A percentile compares a stretch with the other conserved stretches of the same genome.
phyloP scores from a whole-genome alignment of 2,329 filamentous ascomycete genomes.

The Arthrinium phaeospermum region DNA sequence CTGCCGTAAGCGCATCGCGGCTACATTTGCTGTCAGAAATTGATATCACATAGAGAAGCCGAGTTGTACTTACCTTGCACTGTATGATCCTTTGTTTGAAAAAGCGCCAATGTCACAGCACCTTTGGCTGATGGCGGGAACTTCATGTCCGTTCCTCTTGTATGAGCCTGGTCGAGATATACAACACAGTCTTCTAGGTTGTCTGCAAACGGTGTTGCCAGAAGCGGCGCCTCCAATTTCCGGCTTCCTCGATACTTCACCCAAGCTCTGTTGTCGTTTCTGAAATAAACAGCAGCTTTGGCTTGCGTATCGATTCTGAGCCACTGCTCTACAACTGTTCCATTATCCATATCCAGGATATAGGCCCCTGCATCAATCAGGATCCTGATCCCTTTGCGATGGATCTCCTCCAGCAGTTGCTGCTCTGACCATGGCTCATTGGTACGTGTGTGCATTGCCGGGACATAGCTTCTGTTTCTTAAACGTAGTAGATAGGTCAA shows the following conservation, averaged over 20 bases:
- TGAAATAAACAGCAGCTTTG: constrained; percentile 23
- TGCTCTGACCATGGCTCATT: neutral
- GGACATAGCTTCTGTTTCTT: constrained; percentile 23
- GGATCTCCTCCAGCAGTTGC: constrained; percentile 32
- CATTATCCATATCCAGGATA: constrained; percentile 61
- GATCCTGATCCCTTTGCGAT: constrained; percentile 47
- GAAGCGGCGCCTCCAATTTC: constrained; percentile 45
- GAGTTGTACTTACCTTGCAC: neutral
- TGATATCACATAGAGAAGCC: neutral
- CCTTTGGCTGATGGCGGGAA: constrained; percentile 52
- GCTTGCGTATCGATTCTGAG: constrained; percentile 49
- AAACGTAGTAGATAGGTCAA: neutral
- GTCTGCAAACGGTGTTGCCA: constrained; percentile 60
- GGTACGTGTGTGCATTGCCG: constrained; percentile 26
- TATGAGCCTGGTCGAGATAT: constrained; percentile 49
- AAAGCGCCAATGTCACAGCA: constrained; percentile 59
- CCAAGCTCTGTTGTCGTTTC: neutral
- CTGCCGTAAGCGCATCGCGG: constrained; percentile 69
- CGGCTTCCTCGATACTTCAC: constrained; percentile 35
- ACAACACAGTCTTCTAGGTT: constrained; percentile 54
- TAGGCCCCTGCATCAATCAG: constrained; percentile 38
- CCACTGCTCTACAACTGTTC: constrained; percentile 44
- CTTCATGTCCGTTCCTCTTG: constrained; percentile 63
- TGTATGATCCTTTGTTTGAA: constrained; percentile 55
- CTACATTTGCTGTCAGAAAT: constrained; percentile 49